phyloP scores from a whole-genome alignment of 2,329 filamentous ascomycete genomes.

The Lasiodiplodia sp. region DNA sequence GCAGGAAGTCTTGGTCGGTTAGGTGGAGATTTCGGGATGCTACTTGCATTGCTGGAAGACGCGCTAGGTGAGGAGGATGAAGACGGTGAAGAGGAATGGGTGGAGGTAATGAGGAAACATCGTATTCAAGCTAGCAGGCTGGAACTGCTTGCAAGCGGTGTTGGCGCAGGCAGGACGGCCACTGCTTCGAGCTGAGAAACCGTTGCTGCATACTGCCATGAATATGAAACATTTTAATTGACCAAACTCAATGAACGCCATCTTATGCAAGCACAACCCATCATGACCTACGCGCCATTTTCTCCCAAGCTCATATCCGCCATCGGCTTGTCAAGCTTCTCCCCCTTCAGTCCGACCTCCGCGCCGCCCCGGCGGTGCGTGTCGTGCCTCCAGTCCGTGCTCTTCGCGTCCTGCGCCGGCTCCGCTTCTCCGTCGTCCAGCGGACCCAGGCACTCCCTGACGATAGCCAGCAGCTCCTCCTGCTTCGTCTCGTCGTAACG shows the following conservation, averaged over 20 bases:
- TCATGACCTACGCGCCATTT: neutral
- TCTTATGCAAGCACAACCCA: neutral
- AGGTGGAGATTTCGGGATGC: slow-evolving; percentile 90
- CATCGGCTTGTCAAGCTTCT: slow-evolving; percentile 20
- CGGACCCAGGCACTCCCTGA: slow-evolving; percentile 37
- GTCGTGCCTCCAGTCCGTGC: slow-evolving; percentile 25
- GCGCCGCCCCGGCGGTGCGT: slow-evolving; percentile 13
- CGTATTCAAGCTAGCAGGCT: slow-evolving; percentile 80
- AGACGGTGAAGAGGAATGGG: slow-evolving; percentile 72
- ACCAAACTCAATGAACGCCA: slow-evolving; percentile 1
- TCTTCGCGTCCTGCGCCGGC: slow-evolving; percentile 40
- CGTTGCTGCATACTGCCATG: neutral
- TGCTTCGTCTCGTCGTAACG: slow-evolving; percentile 43
- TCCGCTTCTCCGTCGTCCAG: slow-evolving; percentile 38
- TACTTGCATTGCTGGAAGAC: slow-evolving; percentile 72
- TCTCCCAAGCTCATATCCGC: slow-evolving; percentile 1
- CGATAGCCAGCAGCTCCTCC: slow-evolving; percentile 39
- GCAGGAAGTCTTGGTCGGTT: slow-evolving; percentile 88
- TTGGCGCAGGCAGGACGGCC: slow-evolving; percentile 42
- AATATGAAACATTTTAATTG: neutral
- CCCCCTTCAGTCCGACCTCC: slow-evolving; percentile 11
- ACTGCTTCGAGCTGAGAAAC: slow-evolving; percentile 1
- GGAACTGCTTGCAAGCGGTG: slow-evolving; percentile 61
- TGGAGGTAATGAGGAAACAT: slow-evolving; percentile 87
- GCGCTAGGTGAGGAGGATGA: slow-evolving; percentile 54